Conservation (phyloP, 768 basidiomycete species). For the Hebeloma cylindrosporum region DNA sequence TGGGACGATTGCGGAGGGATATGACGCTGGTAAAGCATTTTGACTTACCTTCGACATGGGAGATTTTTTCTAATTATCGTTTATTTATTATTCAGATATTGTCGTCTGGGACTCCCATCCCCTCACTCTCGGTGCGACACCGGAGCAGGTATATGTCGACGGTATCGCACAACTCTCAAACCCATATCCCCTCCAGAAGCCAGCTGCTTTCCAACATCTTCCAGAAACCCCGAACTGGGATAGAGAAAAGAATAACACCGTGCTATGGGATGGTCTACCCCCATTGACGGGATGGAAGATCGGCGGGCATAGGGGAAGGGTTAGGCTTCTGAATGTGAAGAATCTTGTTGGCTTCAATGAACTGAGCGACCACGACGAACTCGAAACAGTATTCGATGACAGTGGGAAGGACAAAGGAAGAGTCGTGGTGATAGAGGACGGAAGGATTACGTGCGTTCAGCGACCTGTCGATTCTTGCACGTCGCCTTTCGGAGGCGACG, state of each 20-base stretch:
- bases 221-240: constrained; percentile 61
- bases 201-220: constrained; percentile 45
- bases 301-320: constrained; percentile 22
- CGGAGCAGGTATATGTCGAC: constrained; percentile 80
- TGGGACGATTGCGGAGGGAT: constrained; percentile 61
- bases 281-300: constrained; percentile 48
- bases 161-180: constrained; percentile 64
- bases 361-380: constrained; percentile 14
- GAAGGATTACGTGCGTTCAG: constrained; percentile 48
- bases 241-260: constrained; percentile 53
- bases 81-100: constrained; percentile 34
- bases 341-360: constrained; percentile 31
- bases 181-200: constrained; percentile 43
- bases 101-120: constrained; percentile 78
- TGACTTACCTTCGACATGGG: neutral
- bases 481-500: constrained; percentile 1
- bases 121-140: constrained; percentile 75
- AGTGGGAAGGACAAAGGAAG: constrained; percentile 12
- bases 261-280: constrained; percentile 68
- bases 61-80: neutral
- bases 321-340: constrained; percentile 57
- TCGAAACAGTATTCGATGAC: constrained; percentile 24
- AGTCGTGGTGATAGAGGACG: constrained; percentile 51
- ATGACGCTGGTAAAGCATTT: constrained; percentile 56
- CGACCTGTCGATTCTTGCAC: constrained; percentile 22